Conservation (phyloP, 208 protist genomes). For the Trypanosomatidae sp. region DNA sequence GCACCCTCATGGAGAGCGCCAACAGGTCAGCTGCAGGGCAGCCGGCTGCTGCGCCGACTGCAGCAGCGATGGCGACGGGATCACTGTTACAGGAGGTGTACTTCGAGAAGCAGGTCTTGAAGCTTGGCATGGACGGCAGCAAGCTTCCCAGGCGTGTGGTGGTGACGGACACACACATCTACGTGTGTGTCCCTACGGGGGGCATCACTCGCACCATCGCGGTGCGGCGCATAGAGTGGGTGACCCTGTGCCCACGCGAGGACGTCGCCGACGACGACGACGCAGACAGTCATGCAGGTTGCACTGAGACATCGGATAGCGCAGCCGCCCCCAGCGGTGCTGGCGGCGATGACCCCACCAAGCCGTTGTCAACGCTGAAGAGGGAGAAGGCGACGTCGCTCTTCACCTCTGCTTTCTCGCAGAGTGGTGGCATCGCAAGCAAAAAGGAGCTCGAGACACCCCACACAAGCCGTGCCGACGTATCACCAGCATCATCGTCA, state of each 20-base stretch:
- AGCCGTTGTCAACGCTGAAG: background rate
- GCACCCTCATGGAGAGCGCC: background rate
- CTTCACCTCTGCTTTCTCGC: constrained; percentile 14
- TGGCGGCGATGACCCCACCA: background rate
- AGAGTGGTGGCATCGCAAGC: background rate
- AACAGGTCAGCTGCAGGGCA: background rate
- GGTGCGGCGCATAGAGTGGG: constrained; percentile 25
- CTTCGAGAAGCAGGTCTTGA: constrained; percentile 36
- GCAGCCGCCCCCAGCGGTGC: background rate
- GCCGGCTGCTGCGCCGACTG: background rate
- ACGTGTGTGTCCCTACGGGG: constrained; percentile 44
- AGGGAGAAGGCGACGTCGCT: background rate
- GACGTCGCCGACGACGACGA: constrained; percentile 12
- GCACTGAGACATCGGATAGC: background rate
- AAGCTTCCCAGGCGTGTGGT: constrained; percentile 38
- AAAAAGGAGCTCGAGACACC: background rate
- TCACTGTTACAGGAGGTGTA: constrained; percentile 1
- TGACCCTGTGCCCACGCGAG: constrained; percentile 28
- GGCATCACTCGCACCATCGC: constrained; percentile 49
- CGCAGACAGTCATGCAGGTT: background rate
- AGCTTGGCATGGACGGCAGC: constrained; percentile 52
- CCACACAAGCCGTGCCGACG: background rate
- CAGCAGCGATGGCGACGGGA: background rate
- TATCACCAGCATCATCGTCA: background rate
- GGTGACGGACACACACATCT: constrained; percentile 33